Evolutionary conservation across 2,329 filamentous ascomycete species (phyloP).

Genomic region (Neospermospora avenae): DNA sequence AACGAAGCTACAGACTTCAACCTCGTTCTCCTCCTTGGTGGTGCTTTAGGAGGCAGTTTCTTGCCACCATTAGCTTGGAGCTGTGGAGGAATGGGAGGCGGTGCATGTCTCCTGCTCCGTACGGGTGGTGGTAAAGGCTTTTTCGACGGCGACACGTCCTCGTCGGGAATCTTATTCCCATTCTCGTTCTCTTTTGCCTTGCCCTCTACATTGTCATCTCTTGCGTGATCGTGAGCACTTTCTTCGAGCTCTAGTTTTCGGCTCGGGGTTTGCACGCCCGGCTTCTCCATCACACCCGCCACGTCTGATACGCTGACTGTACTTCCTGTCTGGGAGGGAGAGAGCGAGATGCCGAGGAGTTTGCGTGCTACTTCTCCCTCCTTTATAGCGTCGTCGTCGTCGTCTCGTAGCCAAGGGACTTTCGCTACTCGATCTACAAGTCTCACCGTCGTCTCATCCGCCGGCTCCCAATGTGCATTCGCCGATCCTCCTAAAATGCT

Average conservation of each 20-base stretch:
- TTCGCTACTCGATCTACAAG: conserved; percentile 72
- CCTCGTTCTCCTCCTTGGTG: conserved; percentile 33
- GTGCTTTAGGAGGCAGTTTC: conserved; percentile 35
- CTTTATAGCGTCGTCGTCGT: conserved; percentile 39
- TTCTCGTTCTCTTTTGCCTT: conserved; percentile 10
- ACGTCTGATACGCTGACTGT: conserved; percentile 74
- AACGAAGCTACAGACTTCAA: conserved; percentile 29
- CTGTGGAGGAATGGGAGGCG: conserved; percentile 29
- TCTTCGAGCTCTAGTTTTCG: conserved; percentile 43
- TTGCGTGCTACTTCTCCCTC: conserved; percentile 51
- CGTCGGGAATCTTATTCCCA: neutral
- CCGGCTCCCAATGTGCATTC: conserved; percentile 73
- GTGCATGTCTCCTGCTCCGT: conserved; percentile 25
- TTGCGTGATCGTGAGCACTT: conserved; percentile 24
- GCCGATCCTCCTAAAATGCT: conserved; percentile 64
- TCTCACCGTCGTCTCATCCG: conserved; percentile 75
- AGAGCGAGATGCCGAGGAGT: conserved; percentile 68
- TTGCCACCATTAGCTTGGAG: conserved; percentile 27
- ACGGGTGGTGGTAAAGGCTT: conserved; percentile 21
- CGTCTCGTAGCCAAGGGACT: conserved; percentile 63
- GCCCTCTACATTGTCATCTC: conserved; percentile 21
- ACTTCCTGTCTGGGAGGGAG: conserved; percentile 63
- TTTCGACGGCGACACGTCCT: conserved; percentile 2
- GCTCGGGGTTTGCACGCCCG: conserved; percentile 77
- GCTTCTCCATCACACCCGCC: conserved; percentile 76